A percentile compares a stretch with the other conserved stretches of the same genome.
Evolutionary conservation across 2,329 filamentous ascomycete genomes (phyloP).

Genomic region (Aspergillus sp.): DNA sequence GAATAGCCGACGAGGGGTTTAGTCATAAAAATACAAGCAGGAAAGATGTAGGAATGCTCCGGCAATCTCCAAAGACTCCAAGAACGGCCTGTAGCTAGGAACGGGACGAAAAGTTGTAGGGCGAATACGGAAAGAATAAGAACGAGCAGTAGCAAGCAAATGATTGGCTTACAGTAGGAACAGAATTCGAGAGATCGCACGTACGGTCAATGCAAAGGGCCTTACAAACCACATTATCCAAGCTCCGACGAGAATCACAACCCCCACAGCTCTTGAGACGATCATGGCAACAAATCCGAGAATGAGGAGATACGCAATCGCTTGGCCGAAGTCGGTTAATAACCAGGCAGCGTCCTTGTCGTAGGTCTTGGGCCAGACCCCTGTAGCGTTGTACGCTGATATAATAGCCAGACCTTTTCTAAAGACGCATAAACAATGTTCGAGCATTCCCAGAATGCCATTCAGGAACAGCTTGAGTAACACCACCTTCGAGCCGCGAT

Average conservation of each 20-base stretch:
- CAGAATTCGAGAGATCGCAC: constrained; percentile 27
- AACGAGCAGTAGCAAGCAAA: neutral
- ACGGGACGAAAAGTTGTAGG: neutral
- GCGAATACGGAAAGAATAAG: neutral
- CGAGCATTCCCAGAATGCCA: constrained; percentile 31
- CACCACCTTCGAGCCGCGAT: constrained; percentile 22
- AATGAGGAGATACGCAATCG: constrained; percentile 33
- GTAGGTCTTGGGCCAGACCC: constrained; percentile 29
- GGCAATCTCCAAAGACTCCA: neutral
- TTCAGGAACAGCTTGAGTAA: constrained; percentile 20
- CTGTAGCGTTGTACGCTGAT: constrained; percentile 32
- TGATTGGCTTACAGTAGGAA: constrained; percentile 21
- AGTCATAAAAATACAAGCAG: constrained; percentile 7
- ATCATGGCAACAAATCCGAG: constrained; percentile 34
- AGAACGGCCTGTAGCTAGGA: neutral
- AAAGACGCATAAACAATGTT: constrained; percentile 32
- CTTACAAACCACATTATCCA: constrained; percentile 39
- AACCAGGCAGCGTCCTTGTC: constrained; percentile 30
- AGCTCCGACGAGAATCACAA: constrained; percentile 33
- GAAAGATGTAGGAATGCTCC: neutral
- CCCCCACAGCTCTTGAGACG: constrained; percentile 30
- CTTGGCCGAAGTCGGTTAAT: constrained; percentile 32
- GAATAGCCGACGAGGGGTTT: neutral
- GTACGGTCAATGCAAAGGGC: constrained; percentile 35
- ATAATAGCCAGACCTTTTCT: constrained; percentile 25